Conservation (phyloP, 1,284 basidiomycete species). For the Melampsora americana region DNA sequence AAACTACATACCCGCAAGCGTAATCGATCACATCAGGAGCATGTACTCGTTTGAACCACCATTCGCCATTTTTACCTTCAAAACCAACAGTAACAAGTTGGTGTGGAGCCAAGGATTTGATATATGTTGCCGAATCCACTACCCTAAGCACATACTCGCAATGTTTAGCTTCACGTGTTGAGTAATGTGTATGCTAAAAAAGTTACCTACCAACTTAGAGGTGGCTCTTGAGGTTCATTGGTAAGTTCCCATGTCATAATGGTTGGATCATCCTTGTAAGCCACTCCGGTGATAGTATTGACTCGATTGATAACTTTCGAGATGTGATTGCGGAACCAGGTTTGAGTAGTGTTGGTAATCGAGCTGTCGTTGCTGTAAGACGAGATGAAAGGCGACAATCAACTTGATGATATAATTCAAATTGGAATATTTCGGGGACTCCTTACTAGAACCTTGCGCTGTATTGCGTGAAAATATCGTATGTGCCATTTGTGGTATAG, state of each 20-base stretch:
- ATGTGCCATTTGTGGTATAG: constrained; percentile 46
- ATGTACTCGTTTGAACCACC: constrained; percentile 48
- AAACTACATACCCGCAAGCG: constrained; percentile 42
- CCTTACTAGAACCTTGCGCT: constrained; percentile 47
- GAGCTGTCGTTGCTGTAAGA: constrained; percentile 36
- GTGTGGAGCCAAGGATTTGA: constrained; percentile 46
- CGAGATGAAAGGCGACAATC: too few species aligned
- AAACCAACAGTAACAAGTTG: constrained; percentile 49
- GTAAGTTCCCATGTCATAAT: constrained; percentile 50
- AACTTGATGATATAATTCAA: too few species aligned
- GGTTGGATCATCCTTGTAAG: constrained; percentile 49
- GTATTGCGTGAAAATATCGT: constrained; percentile 36
- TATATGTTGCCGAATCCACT: constrained; percentile 46
- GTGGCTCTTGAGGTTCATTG: constrained; percentile 48
- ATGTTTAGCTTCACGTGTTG: constrained; percentile 25
- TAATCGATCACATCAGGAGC: constrained; percentile 46
- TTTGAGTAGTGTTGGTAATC: constrained; percentile 29
- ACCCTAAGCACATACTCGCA: constrained; percentile 45
- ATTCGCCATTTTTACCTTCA: constrained; percentile 49
- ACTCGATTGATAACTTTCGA: constrained; percentile 46
- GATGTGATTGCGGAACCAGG: constrained; percentile 45
- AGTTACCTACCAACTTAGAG: constrained; percentile 27
- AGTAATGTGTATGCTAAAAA: neutral
- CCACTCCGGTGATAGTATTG: constrained; percentile 48
- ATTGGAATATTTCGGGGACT: neutral